Base-by-base conservation (phyloP, 495 filamentous ascomycete genomes). In the Clavariopsis aquatica region DNA sequence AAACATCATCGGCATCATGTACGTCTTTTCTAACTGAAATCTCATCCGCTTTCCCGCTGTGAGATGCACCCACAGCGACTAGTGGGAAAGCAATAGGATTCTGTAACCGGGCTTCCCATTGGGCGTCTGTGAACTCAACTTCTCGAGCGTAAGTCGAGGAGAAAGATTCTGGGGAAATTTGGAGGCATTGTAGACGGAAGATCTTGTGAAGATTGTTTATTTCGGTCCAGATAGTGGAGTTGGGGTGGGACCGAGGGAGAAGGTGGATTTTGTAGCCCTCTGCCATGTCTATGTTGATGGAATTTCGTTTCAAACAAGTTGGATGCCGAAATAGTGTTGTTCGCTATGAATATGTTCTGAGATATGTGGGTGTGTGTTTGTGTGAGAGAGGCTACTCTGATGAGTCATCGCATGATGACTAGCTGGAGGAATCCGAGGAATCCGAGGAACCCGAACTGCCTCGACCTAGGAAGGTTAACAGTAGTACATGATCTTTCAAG, bases 51-150 rank as follows among this genome's bases (percentile, higher is more conserved):
- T 31, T 38, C 52, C 45, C 46, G n/a, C 31, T 12, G 12, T 34
- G 5, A 5, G 31, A 12, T 34, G 12, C 6, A 5, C 6, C 31
- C 31, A 57, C 12, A 3, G 62, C 64, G 29, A 63, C 57, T 34
- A 70, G 49, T 5, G 57, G 66, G 20, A 28, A 51, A 8, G 68
- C 63, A 0, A 34, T 15, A 9, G 63, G 57, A 51, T 66, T 70
- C 24, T 55, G 57, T 10, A 66, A 29, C 20, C 64, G 49, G 13
- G 36, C 53, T 20, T 70, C 64, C 68, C 68, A 70, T 51, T 70
- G 64, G 27, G 27, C 29, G 12, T 41, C 12, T 13, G 26, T 43
- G 27, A 67, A 67, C 8, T 26, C 38, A 17, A 12, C 29, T 54
- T 70, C 68, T 13, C 54, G 52, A 1, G 22, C 58, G 26, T 56